phyloP scores from a whole-genome alignment of 2,329 filamentous ascomycete genomes.

The Talaromyces islandicus region DNA sequence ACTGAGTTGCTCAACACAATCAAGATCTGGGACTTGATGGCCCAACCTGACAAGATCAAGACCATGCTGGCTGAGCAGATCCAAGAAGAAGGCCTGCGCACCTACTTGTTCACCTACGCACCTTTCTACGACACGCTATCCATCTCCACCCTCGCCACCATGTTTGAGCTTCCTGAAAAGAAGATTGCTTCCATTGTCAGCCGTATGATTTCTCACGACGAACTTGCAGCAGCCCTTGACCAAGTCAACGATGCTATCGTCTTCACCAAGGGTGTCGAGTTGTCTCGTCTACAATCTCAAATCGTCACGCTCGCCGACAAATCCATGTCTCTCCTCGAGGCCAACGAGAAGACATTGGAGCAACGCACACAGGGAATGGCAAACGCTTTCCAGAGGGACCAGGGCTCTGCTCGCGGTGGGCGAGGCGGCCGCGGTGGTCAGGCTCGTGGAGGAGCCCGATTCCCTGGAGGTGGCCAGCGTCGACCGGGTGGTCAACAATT shows the following conservation, averaged over 20 bases:
- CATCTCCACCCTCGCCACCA: constrained; percentile 73
- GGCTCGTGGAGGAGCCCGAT: constrained; percentile 30
- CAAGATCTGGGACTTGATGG: constrained; percentile 99
- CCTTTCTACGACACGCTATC: constrained; percentile 98
- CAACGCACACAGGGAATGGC: constrained; percentile 93
- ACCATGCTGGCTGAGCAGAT: constrained; percentile 95
- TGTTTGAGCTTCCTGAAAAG: constrained; percentile 89
- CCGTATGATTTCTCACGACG: constrained; percentile 99
- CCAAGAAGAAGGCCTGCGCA: constrained; percentile 95
- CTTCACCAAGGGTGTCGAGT: constrained; percentile 98
- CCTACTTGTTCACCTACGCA: constrained; percentile 98
- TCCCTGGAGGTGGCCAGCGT: constrained; percentile 36
- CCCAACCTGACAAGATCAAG: constrained; percentile 89
- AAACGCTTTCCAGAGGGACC: constrained; percentile 91
- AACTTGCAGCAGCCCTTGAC: constrained; percentile 90
- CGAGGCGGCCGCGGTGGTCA: constrained; percentile 42
- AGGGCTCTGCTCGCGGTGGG: constrained; percentile 64
- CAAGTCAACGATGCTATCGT: constrained; percentile 96
- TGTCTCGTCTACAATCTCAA: constrained; percentile 90
- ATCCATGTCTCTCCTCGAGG: constrained; percentile 90
- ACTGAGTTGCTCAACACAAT: constrained; percentile 91
- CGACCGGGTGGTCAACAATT: constrained; percentile 46
- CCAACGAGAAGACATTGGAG: constrained; percentile 94
- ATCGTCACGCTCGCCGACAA: constrained; percentile 93
- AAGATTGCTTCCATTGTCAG: constrained; percentile 94